phyloP scores from a whole-genome alignment of 2,329 filamentous ascomycete genomes.

The Paraphaeosphaeria sporulosa region DNA sequence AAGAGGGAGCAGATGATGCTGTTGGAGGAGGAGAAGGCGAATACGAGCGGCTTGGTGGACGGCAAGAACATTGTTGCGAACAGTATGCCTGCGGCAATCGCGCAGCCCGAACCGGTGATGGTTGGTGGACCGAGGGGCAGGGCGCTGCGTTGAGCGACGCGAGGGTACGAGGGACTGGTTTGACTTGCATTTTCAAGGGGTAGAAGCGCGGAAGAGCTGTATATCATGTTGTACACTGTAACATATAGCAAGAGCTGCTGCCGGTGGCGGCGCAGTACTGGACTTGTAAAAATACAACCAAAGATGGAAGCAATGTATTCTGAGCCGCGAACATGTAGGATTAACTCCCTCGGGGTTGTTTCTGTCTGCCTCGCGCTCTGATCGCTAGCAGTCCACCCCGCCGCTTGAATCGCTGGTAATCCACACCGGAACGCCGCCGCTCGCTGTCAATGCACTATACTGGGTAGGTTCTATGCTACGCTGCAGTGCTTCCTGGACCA shows the following conservation, averaged over 20 bases:
- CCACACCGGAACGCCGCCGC: constrained; percentile 9
- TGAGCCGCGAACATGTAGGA: neutral
- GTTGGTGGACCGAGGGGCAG: constrained; percentile 27
- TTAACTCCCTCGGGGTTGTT: neutral
- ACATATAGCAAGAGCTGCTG: constrained; percentile 11
- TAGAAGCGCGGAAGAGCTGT: neutral
- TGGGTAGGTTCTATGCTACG: constrained; percentile 7
- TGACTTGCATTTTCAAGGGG: neutral
- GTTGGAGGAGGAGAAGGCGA: constrained; percentile 63
- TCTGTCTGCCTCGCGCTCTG: neutral
- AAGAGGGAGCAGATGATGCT: constrained; percentile 61
- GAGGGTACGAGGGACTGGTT: neutral
- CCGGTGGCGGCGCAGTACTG: neutral
- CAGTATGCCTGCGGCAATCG: constrained; percentile 33
- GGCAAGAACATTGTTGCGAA: constrained; percentile 53
- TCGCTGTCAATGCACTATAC: constrained; percentile 4
- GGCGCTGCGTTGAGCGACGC: neutral
- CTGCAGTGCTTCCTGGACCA: constrained; percentile 1
- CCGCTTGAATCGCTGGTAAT: neutral
- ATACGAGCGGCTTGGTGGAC: constrained; percentile 65
- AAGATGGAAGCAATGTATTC: constrained; percentile 1
- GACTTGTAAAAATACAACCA: constrained; percentile 5
- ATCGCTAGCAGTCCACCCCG: neutral
- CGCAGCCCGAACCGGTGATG: constrained; percentile 27
- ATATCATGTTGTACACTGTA: constrained; percentile 17